Conservation (phyloP, 306 rosid species). For the Vigna angularis region DNA sequence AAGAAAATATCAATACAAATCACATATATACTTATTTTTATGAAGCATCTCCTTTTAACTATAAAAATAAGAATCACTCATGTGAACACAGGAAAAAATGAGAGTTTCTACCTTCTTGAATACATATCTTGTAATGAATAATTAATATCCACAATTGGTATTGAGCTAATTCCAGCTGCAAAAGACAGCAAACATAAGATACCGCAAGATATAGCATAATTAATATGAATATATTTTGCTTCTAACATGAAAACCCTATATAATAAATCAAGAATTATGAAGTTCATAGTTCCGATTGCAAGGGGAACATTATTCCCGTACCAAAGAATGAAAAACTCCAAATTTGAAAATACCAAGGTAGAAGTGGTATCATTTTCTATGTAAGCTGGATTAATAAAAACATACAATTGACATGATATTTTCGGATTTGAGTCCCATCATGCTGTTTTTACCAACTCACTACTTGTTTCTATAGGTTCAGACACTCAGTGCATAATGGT, state of each 20-base stretch:
- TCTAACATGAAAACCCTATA: conserved; percentile 1
- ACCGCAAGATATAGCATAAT: conserved; percentile 29
- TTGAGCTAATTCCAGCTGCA: conserved; percentile 75
- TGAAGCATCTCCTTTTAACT: neutral
- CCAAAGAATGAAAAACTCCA: conserved; percentile 6
- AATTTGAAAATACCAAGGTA: neutral
- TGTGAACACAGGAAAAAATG: neutral
- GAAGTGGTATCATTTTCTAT: neutral
- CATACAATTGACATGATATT: conserved; percentile 5
- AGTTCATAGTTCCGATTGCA: conserved; percentile 23
- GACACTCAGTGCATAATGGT: conserved; percentile 4
- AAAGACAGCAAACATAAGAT: conserved; percentile 34
- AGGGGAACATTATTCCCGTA: conserved; percentile 2
- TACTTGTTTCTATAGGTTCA: conserved; percentile 26
- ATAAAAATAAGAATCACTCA: conserved; percentile 26
- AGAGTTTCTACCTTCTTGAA: conserved; percentile 60
- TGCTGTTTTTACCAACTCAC: conserved; percentile 19
- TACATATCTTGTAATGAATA: conserved; percentile 62
- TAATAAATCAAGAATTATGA: conserved; percentile 19
- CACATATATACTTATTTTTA: conserved; percentile 12
- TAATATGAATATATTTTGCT: conserved; percentile 23
- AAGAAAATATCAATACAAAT: conserved; percentile 36
- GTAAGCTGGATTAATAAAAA: neutral
- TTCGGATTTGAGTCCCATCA: conserved; percentile 23
- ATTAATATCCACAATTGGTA: conserved; percentile 66